phyloP scores from a whole-genome alignment of 176 grass and related monocot species.

The Puccinellia tenuiflora region DNA sequence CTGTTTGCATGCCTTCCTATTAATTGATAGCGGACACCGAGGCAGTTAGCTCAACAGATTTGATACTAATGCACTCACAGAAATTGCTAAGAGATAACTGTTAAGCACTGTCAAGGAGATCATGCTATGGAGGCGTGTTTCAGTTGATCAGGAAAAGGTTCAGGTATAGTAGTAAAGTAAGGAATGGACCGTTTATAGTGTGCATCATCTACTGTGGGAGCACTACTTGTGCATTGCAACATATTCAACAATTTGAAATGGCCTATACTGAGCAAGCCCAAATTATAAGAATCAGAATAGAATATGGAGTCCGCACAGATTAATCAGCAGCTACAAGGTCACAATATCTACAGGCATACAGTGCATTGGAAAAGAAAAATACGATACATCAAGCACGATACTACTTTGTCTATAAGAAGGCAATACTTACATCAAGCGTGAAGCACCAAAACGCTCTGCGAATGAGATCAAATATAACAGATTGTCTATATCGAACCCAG shows the following conservation, averaged over 20 bases:
- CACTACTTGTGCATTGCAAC: not conserved
- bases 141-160: not conserved
- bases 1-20: slow-evolving; percentile 74
- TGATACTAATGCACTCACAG: not conserved
- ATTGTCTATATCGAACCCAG: slow-evolving; percentile 86
- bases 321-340: not conserved
- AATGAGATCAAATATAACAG: slow-evolving; percentile 65
- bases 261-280: not conserved
- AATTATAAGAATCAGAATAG: not conserved
- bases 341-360: not conserved
- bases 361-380: not conserved
- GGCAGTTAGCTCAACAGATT: not conserved
- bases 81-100: not conserved
- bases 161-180: not conserved
- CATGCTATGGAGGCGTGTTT: not conserved
- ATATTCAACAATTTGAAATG: not conserved
- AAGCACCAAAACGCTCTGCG: slow-evolving; percentile 77
- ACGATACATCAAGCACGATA: not conserved
- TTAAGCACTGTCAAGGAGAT: not conserved
- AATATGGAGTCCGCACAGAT: not conserved
- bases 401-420: not conserved
- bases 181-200: not conserved
- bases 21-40: not conserved
- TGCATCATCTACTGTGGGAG: slow-evolving; percentile 17
- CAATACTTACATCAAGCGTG: slow-evolving; percentile 67